phyloP scores from a whole-genome alignment of 495 filamentous ascomycete species.

The Hypoxylon intermedium region DNA sequence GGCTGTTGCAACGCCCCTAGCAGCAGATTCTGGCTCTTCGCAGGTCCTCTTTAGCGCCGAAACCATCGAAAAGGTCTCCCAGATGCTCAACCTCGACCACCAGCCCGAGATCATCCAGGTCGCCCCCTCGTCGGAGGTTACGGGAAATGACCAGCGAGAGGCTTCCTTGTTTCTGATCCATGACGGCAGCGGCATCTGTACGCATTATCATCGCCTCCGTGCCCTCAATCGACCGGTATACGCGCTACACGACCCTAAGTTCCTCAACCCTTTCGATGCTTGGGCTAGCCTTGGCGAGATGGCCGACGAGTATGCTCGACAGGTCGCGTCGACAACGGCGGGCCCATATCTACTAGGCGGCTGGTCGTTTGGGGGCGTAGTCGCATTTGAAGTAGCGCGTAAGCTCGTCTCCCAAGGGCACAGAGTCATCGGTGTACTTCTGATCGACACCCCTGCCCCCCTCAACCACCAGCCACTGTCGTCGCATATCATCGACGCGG shows the following conservation, averaged over 20 bases:
- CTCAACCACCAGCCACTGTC: constrained; percentile 15
- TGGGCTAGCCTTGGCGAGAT: constrained; percentile 10
- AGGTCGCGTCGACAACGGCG: constrained; percentile 1
- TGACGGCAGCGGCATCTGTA: constrained; percentile 14
- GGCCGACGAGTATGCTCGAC: constrained; percentile 5
- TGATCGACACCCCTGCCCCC: constrained; percentile 15
- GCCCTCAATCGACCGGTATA: constrained; percentile 5
- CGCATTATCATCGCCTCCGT: constrained; percentile 11
- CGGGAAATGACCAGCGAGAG: not conserved
- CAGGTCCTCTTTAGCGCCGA: not conserved
- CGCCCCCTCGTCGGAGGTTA: not conserved
- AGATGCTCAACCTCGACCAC: constrained; percentile 1
- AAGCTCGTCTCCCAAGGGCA: constrained; percentile 65
- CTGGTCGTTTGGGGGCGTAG: constrained; percentile 76
- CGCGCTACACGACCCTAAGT: constrained; percentile 15
- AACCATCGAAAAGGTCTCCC: not conserved
- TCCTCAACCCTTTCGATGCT: constrained; percentile 5
- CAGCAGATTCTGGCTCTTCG: not conserved
- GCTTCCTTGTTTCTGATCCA: constrained; percentile 4
- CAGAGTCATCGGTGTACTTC: constrained; percentile 37
- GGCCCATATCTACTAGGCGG: constrained; percentile 64
- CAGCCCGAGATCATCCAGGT: not conserved
- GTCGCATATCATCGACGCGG: constrained; percentile 11
- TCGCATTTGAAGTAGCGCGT: constrained; percentile 71
- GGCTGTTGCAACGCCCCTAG: not conserved